phyloP scores from a whole-genome alignment of 768 basidiomycete species.

The Dioszegia crocea region DNA sequence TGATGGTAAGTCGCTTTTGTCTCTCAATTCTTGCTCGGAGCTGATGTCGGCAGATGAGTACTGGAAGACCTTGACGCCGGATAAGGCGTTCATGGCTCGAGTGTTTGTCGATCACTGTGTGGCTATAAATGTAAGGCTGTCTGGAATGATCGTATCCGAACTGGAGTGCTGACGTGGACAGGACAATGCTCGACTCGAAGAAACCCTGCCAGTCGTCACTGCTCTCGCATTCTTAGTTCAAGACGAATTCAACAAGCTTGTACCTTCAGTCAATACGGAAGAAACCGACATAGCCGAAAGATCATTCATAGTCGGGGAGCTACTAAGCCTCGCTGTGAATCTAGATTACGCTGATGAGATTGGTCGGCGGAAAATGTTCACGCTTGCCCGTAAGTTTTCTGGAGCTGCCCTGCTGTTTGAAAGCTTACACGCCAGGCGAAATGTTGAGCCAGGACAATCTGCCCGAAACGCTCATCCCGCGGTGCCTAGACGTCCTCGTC shows the following conservation, averaged over 20 bases:
- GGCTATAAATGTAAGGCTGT: conserved; percentile 50
- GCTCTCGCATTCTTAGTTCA: conserved; percentile 72
- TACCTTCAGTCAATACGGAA: conserved; percentile 39
- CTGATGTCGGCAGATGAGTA: conserved; percentile 72
- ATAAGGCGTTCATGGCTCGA: conserved; percentile 73
- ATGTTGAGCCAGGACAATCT: conserved; percentile 73
- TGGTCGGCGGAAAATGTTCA: conserved; percentile 80
- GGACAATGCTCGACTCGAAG: conserved; percentile 63
- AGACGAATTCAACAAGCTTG: conserved; percentile 63
- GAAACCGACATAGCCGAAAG: conserved; percentile 31
- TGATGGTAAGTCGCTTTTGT: conserved; percentile 55
- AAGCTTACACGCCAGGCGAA: conserved; percentile 55
- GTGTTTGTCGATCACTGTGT: conserved; percentile 76
- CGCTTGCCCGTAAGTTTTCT: conserved; percentile 66
- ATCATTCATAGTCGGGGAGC: conserved; percentile 67
- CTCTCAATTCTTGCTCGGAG: too few relatives aligned
- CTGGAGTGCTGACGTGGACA: conserved; percentile 11
- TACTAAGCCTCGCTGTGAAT: conserved; percentile 71
- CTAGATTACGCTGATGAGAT: conserved; percentile 90
- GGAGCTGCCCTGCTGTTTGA: background rate
- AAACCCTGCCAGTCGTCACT: conserved; percentile 76
- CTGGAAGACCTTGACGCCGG: conserved; percentile 68
- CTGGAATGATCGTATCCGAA: background rate
- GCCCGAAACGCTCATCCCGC: conserved; percentile 65
- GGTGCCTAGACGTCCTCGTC: conserved; percentile 77